Evolutionary conservation across 2,329 filamentous ascomycete genomes (phyloP).

Genomic region (Microthyrium microscopicum): DNA sequence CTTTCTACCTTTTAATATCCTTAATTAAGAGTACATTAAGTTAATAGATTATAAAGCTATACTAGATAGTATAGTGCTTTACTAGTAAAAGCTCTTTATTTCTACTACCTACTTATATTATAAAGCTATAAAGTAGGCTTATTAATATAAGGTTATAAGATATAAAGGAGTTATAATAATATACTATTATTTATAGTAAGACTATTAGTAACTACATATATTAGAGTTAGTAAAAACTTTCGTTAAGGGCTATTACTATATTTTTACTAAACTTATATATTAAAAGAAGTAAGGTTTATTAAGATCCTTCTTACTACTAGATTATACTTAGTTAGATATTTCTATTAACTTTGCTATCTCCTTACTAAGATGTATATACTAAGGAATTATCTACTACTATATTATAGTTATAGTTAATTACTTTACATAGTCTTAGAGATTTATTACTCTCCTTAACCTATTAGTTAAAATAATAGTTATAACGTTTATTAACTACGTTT

Average conservation of each 20-base stretch:
- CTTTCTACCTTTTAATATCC: too few species aligned
- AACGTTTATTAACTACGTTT: constrained; percentile 6
- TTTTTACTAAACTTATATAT: constrained; percentile 2
- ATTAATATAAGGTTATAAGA: neutral
- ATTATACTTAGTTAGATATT: constrained; percentile 7
- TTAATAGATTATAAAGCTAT: neutral
- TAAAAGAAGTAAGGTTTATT: constrained; percentile 6
- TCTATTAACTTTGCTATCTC: constrained; percentile 9
- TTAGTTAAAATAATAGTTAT: constrained; percentile 9
- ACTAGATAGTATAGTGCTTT: neutral
- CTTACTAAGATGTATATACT: constrained; percentile 3
- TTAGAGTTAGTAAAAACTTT: constrained; percentile 11
- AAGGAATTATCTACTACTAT: constrained; percentile 6
- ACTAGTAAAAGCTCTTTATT: too few species aligned
- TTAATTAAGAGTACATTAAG: neutral
- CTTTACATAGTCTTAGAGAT: too few species aligned
- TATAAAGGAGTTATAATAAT: constrained; percentile 1
- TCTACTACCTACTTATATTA: neutral
- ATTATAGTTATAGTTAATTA: constrained; percentile 13
- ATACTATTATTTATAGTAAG: neutral
- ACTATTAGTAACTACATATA: constrained; percentile 9
- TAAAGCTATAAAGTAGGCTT: neutral
- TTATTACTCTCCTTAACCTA: too few species aligned
- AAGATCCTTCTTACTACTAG: constrained; percentile 5
- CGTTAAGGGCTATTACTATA: constrained; percentile 9